phyloP scores from a whole-genome alignment of 108 stramenopile genomes.

The Nannochloropsis gaditana region DNA sequence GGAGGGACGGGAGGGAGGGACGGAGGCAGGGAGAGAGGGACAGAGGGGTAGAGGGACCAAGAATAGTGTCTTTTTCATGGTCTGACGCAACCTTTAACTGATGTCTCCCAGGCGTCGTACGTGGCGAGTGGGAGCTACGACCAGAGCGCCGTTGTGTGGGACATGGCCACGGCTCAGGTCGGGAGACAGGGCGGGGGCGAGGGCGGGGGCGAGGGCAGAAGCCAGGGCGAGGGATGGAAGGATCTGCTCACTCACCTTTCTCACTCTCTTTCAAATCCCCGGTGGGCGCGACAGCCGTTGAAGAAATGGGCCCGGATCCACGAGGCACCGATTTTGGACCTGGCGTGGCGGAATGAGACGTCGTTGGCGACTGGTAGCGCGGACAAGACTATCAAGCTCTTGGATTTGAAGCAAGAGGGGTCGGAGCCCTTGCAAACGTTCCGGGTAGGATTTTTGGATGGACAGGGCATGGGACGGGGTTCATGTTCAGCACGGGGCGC shows the following conservation, averaged over 20 bases:
- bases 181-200: not conserved
- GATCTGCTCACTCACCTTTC: no score
- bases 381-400: constrained; percentile 86
- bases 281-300: not conserved
- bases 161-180: constrained; percentile 58
- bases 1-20: not conserved
- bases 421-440: constrained; percentile 56
- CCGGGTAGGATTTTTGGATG: not conserved
- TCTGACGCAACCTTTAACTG: not conserved
- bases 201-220: not conserved
- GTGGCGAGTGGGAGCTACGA: constrained; percentile 86
- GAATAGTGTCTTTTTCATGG: not conserved
- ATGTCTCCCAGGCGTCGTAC: constrained; percentile 60
- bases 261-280: not conserved
- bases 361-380: constrained; percentile 92
- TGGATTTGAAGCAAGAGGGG: constrained; percentile 60
- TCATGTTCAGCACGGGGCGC: no score
- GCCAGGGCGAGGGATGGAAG: no score
- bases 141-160: constrained; percentile 91
- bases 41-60: not conserved
- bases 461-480: no score
- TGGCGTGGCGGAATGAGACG: constrained; percentile 85
- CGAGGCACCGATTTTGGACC: constrained; percentile 58
- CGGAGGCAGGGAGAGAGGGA: not conserved
- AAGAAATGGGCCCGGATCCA: not conserved